A percentile compares a stretch with the other conserved stretches of the same genome.
Evolutionary conservation across 2,329 filamentous ascomycete genomes (phyloP).

Genomic region (Fusarium brachygibbosum): DNA sequence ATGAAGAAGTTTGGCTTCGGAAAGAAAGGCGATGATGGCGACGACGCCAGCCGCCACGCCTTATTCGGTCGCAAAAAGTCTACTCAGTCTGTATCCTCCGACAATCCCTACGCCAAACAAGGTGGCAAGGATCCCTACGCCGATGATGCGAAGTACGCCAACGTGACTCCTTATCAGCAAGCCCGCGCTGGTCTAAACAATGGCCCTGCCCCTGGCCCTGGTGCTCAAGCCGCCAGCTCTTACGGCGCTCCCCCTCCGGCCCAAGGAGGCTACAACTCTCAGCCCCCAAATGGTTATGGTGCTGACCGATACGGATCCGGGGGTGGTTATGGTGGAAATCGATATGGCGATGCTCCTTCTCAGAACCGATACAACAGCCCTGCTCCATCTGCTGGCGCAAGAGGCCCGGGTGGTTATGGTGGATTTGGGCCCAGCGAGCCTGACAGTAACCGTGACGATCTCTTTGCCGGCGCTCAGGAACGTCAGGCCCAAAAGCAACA

Average conservation of each 20-base stretch:
- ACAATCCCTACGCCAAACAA: slow-evolving; percentile 71
- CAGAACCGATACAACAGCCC: slow-evolving; percentile 68
- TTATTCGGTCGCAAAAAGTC: slow-evolving; percentile 69
- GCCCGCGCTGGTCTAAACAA: slow-evolving; percentile 55
- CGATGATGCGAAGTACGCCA: slow-evolving; percentile 61
- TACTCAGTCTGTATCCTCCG: slow-evolving; percentile 59
- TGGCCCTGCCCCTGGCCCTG: slow-evolving; percentile 54
- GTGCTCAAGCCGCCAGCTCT: slow-evolving; percentile 40
- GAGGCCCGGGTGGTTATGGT: slow-evolving; percentile 71
- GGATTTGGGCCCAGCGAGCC: slow-evolving; percentile 65
- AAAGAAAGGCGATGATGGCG: slow-evolving; percentile 66
- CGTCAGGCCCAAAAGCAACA: slow-evolving; percentile 60
- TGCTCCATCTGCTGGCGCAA: slow-evolving; percentile 52
- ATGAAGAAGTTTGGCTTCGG: slow-evolving; percentile 74
- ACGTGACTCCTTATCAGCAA: slow-evolving; percentile 62
- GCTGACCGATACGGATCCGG: slow-evolving; percentile 65
- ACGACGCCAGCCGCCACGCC: slow-evolving; percentile 63
- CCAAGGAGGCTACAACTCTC: slow-evolving; percentile 42
- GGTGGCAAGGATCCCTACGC: slow-evolving; percentile 67
- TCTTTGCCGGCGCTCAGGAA: slow-evolving; percentile 71
- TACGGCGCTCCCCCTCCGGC: slow-evolving; percentile 42
- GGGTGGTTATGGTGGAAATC: slow-evolving; percentile 66
- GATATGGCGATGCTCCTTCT: slow-evolving; percentile 64
- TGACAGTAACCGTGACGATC: slow-evolving; percentile 70
- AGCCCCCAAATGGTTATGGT: slow-evolving; percentile 62